Percentiles rank a stretch among this genome's conserved stretches.
These are phyloP conservation scores for Eragrostis tef DNA, from an alignment of 202 grass and related monocot species.

Conservation along the genomic window DNA sequence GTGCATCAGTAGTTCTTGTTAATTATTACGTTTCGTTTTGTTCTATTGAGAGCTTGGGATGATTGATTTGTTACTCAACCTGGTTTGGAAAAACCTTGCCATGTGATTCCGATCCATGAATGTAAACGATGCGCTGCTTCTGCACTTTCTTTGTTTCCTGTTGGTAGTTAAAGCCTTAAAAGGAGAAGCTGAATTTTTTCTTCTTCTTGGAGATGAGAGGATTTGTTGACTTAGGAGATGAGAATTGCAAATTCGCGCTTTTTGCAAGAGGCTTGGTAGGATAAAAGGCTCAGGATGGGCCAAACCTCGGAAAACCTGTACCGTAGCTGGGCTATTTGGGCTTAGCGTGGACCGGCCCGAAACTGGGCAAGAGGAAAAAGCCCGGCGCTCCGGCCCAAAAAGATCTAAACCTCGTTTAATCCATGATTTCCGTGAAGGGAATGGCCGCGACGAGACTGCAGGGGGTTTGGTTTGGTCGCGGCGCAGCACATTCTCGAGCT, in stretches of 20 bases:
- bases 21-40: not conserved
- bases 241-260: too few species aligned
- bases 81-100: slow-evolving; percentile 3
- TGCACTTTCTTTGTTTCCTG: not conserved
- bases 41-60: not conserved
- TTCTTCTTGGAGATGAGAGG: not conserved
- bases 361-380: not conserved
- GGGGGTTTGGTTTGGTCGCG: not conserved
- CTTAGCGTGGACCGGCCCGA: not conserved
- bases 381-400: not conserved
- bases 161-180: too few species aligned
- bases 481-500: slow-evolving; percentile 4
- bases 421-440: not conserved
- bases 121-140: not conserved
- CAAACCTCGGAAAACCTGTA: too few species aligned
- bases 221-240: not conserved
- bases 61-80: slow-evolving; percentile 7
- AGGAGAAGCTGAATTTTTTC: too few species aligned
- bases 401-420: not conserved
- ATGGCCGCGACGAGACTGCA: not conserved
- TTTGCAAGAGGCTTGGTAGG: too few species aligned
- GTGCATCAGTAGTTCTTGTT: slow-evolving; percentile 28
- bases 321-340: not conserved
- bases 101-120: slow-evolving; percentile 8
- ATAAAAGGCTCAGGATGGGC: too few species aligned